Evolutionary conservation across 2,329 filamentous ascomycete genomes (phyloP).

Genomic region (Alternaria brassicae): DNA sequence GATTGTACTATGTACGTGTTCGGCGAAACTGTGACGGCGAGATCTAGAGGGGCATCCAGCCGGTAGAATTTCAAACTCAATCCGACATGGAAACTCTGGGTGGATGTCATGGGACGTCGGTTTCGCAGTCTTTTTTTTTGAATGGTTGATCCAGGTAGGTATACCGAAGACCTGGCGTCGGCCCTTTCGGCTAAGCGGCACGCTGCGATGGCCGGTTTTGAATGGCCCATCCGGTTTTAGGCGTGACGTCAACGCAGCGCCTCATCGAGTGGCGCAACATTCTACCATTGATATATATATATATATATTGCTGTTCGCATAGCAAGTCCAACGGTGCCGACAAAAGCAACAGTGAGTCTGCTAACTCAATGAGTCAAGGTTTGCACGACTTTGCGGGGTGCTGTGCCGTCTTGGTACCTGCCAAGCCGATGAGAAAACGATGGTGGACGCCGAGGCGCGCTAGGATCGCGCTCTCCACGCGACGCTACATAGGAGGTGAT

Average conservation of each 20-base stretch:
- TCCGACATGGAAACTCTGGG: neutral
- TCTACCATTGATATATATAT: neutral
- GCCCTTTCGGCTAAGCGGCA: conserved; percentile 12
- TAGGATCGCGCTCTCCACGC: conserved; percentile 9
- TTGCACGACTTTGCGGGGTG: neutral
- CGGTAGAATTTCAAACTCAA: neutral
- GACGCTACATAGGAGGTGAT: conserved; percentile 19
- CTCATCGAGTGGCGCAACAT: neutral
- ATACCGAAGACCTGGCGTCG: conserved; percentile 2
- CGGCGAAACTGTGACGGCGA: neutral
- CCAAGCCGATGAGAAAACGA: conserved; percentile 18
- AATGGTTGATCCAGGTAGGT: conserved; percentile 4
- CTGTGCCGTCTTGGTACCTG: conserved; percentile 15
- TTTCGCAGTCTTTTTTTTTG: neutral
- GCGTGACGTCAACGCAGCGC: conserved; percentile 16
- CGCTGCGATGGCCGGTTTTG: conserved; percentile 7
- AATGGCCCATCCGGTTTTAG: neutral
- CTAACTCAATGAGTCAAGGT: neutral
- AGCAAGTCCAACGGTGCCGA: neutral
- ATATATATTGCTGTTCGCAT: neutral
- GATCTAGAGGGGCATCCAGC: neutral
- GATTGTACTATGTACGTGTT: neutral
- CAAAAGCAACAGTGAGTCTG: neutral
- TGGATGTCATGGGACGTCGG: neutral
- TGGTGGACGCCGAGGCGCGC: conserved; percentile 2